Conservation (phyloP, 257 asterid species). For the Forsythia viridissima region DNA sequence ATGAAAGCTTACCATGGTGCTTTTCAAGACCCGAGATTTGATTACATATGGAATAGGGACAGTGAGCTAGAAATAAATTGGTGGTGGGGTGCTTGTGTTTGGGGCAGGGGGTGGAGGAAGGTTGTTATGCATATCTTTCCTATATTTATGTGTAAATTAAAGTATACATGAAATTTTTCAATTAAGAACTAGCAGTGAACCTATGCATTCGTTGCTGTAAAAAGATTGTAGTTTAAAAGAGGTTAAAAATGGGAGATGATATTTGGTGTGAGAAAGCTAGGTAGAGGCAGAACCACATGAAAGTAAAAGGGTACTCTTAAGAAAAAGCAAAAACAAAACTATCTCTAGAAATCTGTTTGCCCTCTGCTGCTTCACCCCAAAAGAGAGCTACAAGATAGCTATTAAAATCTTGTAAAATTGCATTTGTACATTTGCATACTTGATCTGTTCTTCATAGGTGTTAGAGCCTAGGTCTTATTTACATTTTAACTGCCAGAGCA, state of each 20-base stretch:
- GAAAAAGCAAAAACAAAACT: background rate
- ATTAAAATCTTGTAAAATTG: background rate
- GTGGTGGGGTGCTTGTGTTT: no score
- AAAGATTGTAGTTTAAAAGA: background rate
- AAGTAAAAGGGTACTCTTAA: background rate
- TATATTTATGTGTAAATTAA: background rate
- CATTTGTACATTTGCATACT: background rate
- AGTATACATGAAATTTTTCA: background rate
- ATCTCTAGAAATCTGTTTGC: background rate
- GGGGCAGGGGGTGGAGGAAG: no score
- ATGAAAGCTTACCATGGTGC: background rate
- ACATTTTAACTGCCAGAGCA: background rate
- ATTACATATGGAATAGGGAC: background rate
- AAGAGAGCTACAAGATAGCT: background rate
- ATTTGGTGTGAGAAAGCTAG: background rate
- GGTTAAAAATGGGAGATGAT: background rate
- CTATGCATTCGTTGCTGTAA: background rate
- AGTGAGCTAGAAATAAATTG: background rate
- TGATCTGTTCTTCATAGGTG: background rate
- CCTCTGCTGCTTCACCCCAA: background rate
- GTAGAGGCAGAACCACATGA: background rate
- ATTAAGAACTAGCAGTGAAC: background rate
- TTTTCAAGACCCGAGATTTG: background rate
- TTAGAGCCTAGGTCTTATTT: background rate
- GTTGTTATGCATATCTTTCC: no score